These are phyloP conservation scores for Centella asiatica DNA, from an alignment of 129 eudicot species.

Conservation along the genomic window DNA sequence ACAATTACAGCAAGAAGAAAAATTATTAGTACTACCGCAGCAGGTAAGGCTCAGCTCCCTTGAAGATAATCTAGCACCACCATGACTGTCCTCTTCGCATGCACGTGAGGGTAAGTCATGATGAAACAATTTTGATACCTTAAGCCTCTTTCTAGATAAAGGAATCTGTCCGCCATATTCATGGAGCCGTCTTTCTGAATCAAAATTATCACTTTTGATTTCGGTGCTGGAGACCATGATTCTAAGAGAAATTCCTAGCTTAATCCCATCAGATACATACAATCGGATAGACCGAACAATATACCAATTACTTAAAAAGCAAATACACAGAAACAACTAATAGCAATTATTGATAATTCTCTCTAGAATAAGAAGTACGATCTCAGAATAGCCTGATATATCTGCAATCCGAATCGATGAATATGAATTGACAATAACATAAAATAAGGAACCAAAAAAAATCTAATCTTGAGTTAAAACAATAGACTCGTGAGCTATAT, in stretches of 20 bases:
- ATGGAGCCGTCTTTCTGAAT: background rate
- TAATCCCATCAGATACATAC: background rate
- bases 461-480: background rate
- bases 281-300: background rate
- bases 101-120: background rate
- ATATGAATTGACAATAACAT: background rate
- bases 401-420: background rate
- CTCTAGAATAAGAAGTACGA: background rate
- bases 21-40: background rate
- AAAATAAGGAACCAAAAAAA: background rate
- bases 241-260: background rate
- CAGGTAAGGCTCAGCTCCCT: background rate
- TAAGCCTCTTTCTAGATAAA: conserved; percentile 12
- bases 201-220: background rate
- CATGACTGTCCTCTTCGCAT: background rate
- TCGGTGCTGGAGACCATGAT: conserved; percentile 13
- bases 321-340: background rate
- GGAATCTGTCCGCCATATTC: background rate
- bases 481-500: too few relatives aligned
- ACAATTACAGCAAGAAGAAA: conserved; percentile 10
- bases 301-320: too few relatives aligned
- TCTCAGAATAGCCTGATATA: background rate
- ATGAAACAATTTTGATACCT: background rate
- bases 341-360: background rate
- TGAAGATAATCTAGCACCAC: conserved; percentile 5